These are phyloP conservation scores for Entomophthora muscae DNA, from an alignment of 371 early-diverging fungal species.

Conservation along the genomic window DNA sequence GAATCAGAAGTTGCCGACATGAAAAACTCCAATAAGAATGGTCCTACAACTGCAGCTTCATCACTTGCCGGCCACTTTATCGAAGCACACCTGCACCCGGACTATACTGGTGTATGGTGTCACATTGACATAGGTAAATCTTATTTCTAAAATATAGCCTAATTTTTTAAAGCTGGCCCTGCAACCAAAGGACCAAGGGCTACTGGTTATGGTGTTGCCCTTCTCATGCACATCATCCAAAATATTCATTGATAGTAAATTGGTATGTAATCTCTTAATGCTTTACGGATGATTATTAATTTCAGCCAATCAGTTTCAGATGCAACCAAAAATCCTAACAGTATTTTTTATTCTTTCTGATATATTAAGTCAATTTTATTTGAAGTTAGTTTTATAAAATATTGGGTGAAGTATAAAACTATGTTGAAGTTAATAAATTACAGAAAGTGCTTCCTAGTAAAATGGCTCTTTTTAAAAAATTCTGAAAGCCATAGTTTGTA, in stretches of 20 bases:
- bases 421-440: no score
- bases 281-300: no score
- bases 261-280: no score
- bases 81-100: background rate
- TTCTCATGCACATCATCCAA: background rate
- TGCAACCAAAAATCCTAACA: no score
- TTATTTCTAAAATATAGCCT: background rate
- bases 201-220: slow-evolving; percentile 5
- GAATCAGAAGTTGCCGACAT: slow-evolving; percentile 6
- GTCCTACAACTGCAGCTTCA: slow-evolving; percentile 7
- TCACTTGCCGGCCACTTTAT: slow-evolving; percentile 4
- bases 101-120: slow-evolving; percentile 1
- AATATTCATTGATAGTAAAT: background rate
- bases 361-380: no score
- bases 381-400: no score
- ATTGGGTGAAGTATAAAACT: no score
- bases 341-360: no score
- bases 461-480: no score
- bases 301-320: no score
- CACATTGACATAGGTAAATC: slow-evolving; percentile 4
- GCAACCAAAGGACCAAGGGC: background rate
- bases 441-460: no score
- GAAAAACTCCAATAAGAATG: slow-evolving; percentile 5
- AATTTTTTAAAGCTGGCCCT: slow-evolving; percentile 4
- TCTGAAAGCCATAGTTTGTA: no score